A percentile compares a stretch with the other conserved stretches of the same genome.
Conservation (phyloP, 192 early-diverging fungal genomes). For the Coemansia sp. region DNA sequence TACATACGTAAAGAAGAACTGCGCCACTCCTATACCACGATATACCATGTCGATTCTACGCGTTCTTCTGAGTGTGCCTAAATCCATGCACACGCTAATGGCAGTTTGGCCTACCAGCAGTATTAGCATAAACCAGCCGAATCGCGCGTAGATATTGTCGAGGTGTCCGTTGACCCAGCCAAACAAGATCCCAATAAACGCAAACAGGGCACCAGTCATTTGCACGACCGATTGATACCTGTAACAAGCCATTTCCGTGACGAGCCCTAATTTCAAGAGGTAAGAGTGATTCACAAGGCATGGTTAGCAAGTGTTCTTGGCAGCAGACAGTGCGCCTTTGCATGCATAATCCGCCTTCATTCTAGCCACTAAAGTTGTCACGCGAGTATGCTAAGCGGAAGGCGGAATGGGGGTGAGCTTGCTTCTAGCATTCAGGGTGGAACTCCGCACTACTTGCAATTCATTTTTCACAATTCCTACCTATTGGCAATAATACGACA, state of each 20-base stretch:
- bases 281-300: not conserved
- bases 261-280: conserved; percentile 41
- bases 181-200: conserved; percentile 61
- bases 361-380: not conserved
- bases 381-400: not conserved
- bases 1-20: conserved; percentile 62
- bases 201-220: conserved; percentile 50
- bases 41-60: conserved; percentile 44
- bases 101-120: conserved; percentile 53
- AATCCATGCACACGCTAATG: conserved; percentile 52
- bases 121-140: conserved; percentile 61
- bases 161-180: conserved; percentile 62
- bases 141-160: conserved; percentile 61
- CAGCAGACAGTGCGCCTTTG: not conserved
- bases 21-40: conserved; percentile 40
- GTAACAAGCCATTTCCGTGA: conserved; percentile 59
- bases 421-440: not conserved
- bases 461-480: conserved; percentile 23
- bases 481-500: conserved; percentile 41
- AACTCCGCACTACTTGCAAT: not conserved
- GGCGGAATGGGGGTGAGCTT: not conserved
- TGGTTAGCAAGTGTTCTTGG: conserved; percentile 12
- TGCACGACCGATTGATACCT: conserved; percentile 62
- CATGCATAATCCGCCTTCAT: not conserved
- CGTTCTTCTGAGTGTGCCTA: conserved; percentile 33